phyloP scores from a whole-genome alignment of 192 early-diverging fungal species.

The Hyaloraphidium curvatum region DNA sequence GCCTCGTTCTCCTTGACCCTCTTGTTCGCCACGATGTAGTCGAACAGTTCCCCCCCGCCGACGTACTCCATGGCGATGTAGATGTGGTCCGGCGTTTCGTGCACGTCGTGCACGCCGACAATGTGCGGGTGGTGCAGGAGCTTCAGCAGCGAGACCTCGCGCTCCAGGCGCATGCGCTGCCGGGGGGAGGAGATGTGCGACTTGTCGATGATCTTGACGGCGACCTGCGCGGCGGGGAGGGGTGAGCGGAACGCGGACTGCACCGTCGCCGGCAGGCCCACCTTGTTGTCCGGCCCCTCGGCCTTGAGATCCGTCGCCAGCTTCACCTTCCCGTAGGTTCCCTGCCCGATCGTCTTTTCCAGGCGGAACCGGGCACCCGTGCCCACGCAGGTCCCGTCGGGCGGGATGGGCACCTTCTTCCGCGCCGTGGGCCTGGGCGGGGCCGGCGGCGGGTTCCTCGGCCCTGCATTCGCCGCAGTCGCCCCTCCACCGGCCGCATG shows the following conservation, averaged over 20 bases:
- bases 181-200: conserved; percentile 34
- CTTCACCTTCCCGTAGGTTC: conserved; percentile 41
- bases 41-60: conserved; percentile 66
- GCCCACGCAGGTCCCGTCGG: too few species aligned
- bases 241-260: background rate
- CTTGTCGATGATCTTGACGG: conserved; percentile 48
- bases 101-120: conserved; percentile 65
- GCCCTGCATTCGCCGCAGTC: too few species aligned
- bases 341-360: conserved; percentile 28
- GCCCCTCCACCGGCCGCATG: too few species aligned
- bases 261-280: background rate
- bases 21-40: conserved; percentile 63
- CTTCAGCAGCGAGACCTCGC: conserved; percentile 62
- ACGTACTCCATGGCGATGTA: conserved; percentile 79
- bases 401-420: too few species aligned
- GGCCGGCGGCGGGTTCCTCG: too few species aligned
- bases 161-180: conserved; percentile 57
- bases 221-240: conserved; percentile 15
- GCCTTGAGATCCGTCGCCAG: conserved; percentile 26
- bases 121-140: conserved; percentile 78
- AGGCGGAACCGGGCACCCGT: conserved; percentile 19
- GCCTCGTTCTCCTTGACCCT: conserved; percentile 70
- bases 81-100: conserved; percentile 57
- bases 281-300: too few species aligned
- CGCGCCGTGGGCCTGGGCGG: too few species aligned